Evolutionary conservation across 2,329 filamentous ascomycete genomes (phyloP), one percentile per base, ranked within the genome.

Genomic region (Apiospora koreana): DNA sequence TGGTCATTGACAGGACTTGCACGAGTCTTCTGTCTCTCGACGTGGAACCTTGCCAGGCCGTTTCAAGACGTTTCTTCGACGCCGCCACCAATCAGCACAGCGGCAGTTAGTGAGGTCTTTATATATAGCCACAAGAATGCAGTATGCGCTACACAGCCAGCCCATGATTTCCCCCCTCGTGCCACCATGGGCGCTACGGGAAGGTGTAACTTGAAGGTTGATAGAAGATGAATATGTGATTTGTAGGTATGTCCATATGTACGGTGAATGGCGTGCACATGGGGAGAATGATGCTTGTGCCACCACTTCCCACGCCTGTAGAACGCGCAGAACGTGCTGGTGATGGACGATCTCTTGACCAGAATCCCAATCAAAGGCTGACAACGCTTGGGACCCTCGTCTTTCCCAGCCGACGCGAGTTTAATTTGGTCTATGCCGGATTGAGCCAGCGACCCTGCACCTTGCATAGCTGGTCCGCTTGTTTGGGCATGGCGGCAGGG

Each of bases 341-440:
- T 62, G 54, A 62, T 62, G 54, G 35, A 38, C 45, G 31, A 42
- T 66, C 42, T 23, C 50, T 65, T 41, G 23, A 31, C 67, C 38
- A 38, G n/a, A 38, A 25, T 50, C 65, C 67, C 70, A 70, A 71
- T 69, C 67, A 69, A 68, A 69, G 48, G 65, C 46, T 69, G 65
- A 66, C 65, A 65, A 54, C 67, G 69, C 69, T 71, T 69, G 67
- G 69, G 69, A 62, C 69, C 68, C 64, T 67, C 54, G 54, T n/a
- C 54, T 66, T 69, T 70, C 68, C 71, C 74, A 75, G 75, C 69
- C 72, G 75, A 79, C 76, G 79, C 79, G 79, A 78, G 77, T 79
- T 79, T 78, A 80, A 82, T 82, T 81, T 81, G 77, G 74, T 58
- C 74, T 74, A 62, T 38, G 54, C 54, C 54, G 54, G 54, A 62